Evolutionary conservation across 2,329 filamentous ascomycete genomes (phyloP).

Genomic region (Fusarium chaquense): DNA sequence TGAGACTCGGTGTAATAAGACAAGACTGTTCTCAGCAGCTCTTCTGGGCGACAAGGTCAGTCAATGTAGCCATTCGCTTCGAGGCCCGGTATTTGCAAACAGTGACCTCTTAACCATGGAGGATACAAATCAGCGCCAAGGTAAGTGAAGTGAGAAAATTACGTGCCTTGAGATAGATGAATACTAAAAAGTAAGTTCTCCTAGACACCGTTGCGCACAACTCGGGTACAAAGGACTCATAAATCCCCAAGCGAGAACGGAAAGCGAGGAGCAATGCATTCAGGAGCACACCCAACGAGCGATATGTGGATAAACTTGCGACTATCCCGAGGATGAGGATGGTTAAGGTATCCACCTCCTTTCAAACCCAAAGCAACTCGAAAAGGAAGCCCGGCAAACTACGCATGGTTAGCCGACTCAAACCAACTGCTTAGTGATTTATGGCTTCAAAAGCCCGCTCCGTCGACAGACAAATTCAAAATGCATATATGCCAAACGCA

Average conservation of each 20-base stretch:
- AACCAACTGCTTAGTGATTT: background rate
- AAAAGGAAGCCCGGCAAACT: too few species aligned
- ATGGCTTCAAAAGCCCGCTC: background rate
- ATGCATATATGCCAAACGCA: background rate
- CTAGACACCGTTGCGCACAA: background rate
- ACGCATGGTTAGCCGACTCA: background rate
- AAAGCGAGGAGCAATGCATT: background rate
- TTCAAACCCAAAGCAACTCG: background rate
- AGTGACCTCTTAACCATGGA: background rate
- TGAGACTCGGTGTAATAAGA: background rate
- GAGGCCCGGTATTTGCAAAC: background rate
- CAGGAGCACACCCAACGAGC: background rate
- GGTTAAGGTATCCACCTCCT: background rate
- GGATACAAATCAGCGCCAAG: background rate
- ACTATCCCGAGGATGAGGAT: background rate
- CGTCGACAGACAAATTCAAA: background rate
- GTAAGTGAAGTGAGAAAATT: background rate
- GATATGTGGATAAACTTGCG: background rate
- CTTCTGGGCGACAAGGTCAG: background rate
- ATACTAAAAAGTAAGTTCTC: background rate
- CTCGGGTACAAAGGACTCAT: background rate
- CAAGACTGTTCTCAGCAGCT: background rate
- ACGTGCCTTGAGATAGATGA: background rate
- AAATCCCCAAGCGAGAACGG: background rate
- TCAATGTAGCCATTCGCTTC: background rate